Base-by-base conservation (phyloP, 1,284 basidiomycete genomes). In the Volvariella volvacea region DNA sequence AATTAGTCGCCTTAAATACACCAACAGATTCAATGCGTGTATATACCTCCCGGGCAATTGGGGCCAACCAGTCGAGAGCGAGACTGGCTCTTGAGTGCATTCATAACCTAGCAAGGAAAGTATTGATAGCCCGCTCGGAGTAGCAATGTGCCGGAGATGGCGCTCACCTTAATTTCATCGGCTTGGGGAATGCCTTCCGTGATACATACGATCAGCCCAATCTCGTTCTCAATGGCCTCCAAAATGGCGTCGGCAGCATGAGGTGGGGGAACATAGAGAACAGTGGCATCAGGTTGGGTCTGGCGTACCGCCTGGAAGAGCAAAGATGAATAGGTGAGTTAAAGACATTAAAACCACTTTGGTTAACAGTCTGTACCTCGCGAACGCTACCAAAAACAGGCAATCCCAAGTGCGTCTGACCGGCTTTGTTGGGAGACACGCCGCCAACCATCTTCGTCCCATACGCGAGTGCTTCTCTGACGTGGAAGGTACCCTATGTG, bases 401-500 rank as follows among this genome's bases (percentile, higher is more conserved):
- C 34, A 97, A 77, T 37, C 94, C 95, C 50, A 99, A 79, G 70
- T 99, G 96, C 12, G 81, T 90, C 67, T 90, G 85, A 28, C 96
- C 96, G 43, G 94, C 96, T 70, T 98, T 99, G 73, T 91, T 96
- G 42, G 95, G 96, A 31, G 92, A 94, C 45, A 96, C 93, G 60
- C 96, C 96, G 48, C 95, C 96, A 49, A 99, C 92, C 83, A 99
- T 92, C 49, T 88, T 89, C 48, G 96, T 99, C 25, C 94, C 94
- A 64, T 92, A 99, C 42, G 83, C 90, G 52, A 99, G 70, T 40
- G 96, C 93, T 68, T 98, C 93, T 63, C 80, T 87, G 52, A 84
- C 83, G 76, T 99, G 96, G 80, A 99, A 99, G 55, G 95, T 98
- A 56, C 86, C 95, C 93, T 97, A 54, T 21, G 45, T 10, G 32